Evolutionary conservation across 2,329 filamentous ascomycete genomes (phyloP).

Genomic region (Exserohilum turcica): DNA sequence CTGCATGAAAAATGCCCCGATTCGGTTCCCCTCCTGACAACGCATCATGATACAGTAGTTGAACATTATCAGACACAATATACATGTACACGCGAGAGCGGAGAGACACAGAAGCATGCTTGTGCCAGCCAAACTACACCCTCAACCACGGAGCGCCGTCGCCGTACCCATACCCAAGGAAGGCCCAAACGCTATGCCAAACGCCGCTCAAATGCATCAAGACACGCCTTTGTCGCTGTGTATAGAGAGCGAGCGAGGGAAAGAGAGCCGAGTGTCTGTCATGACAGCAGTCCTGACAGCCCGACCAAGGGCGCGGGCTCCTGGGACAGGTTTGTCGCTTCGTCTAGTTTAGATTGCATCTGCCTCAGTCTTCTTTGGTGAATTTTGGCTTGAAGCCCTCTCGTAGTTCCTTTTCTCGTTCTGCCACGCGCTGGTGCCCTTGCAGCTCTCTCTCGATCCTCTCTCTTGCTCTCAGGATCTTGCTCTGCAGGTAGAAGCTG

Average conservation of each 20-base stretch:
- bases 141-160: conserved; percentile 12
- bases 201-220: conserved; percentile 31
- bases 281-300: not conserved
- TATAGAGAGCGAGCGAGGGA: no score
- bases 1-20: not conserved
- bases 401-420: conserved; percentile 76
- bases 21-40: not conserved
- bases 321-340: not conserved
- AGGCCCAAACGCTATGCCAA: conserved; percentile 30
- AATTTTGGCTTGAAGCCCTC: conserved; percentile 95
- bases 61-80: conserved; percentile 11
- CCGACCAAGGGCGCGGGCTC: not conserved
- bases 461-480: conserved; percentile 88
- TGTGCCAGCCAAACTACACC: conserved; percentile 3
- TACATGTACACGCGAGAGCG: conserved; percentile 19
- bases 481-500: conserved; percentile 98
- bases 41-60: conserved; percentile 26
- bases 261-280: not conserved
- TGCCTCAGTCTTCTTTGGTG: conserved; percentile 70
- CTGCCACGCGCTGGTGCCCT: conserved; percentile 71
- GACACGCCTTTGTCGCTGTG: not conserved
- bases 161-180: conserved; percentile 8
- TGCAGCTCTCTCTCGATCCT: conserved; percentile 86
- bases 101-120: conserved; percentile 20
- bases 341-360: not conserved